phyloP scores from a whole-genome alignment of 108 stramenopile genomes.

The Fistulifera pelliculosa region DNA sequence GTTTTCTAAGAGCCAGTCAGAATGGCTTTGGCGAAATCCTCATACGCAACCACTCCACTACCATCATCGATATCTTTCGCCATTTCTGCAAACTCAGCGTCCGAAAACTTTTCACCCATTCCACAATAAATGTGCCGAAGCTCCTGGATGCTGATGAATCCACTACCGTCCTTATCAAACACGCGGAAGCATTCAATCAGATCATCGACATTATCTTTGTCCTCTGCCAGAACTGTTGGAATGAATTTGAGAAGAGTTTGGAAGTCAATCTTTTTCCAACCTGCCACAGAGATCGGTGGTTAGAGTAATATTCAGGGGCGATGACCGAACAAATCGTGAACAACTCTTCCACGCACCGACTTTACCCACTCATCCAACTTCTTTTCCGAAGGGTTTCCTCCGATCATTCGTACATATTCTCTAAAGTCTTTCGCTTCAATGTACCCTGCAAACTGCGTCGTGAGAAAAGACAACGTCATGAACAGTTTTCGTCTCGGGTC shows the following conservation, averaged over 20 bases:
- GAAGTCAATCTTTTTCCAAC: neutral
- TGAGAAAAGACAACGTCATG: neutral
- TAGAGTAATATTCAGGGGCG: neutral
- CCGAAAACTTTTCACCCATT: slow-evolving; percentile 1
- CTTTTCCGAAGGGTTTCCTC: slow-evolving; percentile 1
- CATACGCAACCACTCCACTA: neutral
- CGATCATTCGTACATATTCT: neutral
- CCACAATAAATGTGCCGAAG: neutral
- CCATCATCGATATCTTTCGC: neutral
- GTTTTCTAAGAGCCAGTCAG: neutral
- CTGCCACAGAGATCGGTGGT: too few species aligned
- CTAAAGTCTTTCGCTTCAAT: neutral
- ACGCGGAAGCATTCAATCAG: neutral
- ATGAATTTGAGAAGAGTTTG: neutral
- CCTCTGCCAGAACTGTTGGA: neutral
- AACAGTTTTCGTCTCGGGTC: neutral
- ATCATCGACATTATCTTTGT: neutral
- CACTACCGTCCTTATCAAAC: slow-evolving; percentile 1
- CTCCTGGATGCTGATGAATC: neutral
- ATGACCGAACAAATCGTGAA: neutral
- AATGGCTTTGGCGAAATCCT: neutral
- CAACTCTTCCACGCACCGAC: neutral
- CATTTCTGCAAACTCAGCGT: neutral
- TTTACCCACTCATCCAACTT: neutral
- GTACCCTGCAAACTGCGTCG: neutral